These are phyloP conservation scores for Xylaria sp. DNA, from an alignment of 2,329 filamentous ascomycete genomes.

Conservation along the genomic window DNA sequence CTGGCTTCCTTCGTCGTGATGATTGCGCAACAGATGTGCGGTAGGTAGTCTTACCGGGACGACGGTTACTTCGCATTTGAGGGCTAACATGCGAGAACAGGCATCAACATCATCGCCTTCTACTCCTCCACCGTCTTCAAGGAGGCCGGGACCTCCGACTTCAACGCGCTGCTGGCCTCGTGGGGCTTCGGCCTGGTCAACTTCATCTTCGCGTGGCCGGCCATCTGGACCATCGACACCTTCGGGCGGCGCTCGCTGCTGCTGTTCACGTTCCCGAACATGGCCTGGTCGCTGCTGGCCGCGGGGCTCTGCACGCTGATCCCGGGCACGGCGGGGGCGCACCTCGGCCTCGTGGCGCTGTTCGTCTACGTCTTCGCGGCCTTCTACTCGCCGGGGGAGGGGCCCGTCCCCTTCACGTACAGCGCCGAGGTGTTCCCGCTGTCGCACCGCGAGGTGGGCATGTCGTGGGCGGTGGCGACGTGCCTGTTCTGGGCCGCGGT, in stretches of 20 bases:
- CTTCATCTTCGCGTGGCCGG: constrained; percentile 68
- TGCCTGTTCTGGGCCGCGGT: constrained; percentile 31
- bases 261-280: constrained; percentile 68
- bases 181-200: constrained; percentile 57
- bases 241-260: constrained; percentile 65
- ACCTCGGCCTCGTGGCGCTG: constrained; percentile 58
- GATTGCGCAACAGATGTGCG: constrained; percentile 66
- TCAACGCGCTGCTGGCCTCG: constrained; percentile 45
- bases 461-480: constrained; percentile 57
- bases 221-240: constrained; percentile 68
- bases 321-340: constrained; percentile 40
- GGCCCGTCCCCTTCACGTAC: constrained; percentile 63
- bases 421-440: constrained; percentile 67
- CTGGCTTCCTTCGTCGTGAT: constrained; percentile 70
- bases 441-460: constrained; percentile 61
- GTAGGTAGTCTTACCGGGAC: constrained; percentile 24
- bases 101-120: constrained; percentile 54
- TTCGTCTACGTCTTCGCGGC: constrained; percentile 68
- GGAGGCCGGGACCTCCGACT: constrained; percentile 43
- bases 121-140: constrained; percentile 52
- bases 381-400: constrained; percentile 30
- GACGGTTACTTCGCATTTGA: background rate
- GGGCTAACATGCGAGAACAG: constrained; percentile 9
- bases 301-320: constrained; percentile 27
- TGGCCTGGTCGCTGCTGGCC: constrained; percentile 61